These are phyloP conservation scores for Colletotrichum sp. DNA, from an alignment of 2,329 filamentous ascomycete genomes.

Conservation along the genomic window DNA sequence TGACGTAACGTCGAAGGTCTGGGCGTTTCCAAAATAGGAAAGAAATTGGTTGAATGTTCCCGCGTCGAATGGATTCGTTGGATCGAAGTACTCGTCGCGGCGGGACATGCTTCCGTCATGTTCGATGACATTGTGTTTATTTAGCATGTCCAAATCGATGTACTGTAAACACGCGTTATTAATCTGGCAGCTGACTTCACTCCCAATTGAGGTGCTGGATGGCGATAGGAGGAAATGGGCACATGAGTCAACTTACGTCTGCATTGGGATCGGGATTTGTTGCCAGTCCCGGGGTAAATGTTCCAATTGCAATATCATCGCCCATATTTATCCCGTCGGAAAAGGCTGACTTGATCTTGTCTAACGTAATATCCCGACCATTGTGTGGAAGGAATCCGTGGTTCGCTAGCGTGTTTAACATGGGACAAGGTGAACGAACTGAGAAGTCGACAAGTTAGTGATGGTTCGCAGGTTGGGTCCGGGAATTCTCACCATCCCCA, in stretches of 20 bases:
- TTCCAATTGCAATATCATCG: constrained; percentile 36
- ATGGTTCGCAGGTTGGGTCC: not conserved
- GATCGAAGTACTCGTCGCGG: constrained; percentile 54
- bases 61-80: constrained; percentile 57
- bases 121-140: constrained; percentile 51
- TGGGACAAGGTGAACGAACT: constrained; percentile 53
- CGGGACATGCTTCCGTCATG: constrained; percentile 55
- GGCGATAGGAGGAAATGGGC: rapidly evolving
- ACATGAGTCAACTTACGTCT: constrained; percentile 14
- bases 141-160: constrained; percentile 40
- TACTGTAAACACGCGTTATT: not conserved
- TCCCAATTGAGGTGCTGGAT: not conserved
- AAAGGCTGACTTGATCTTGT: constrained; percentile 42
- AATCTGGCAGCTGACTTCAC: not conserved
- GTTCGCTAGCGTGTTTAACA: constrained; percentile 57
- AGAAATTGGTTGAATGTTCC: constrained; percentile 51
- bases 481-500: not conserved
- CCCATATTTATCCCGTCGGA: constrained; percentile 48
- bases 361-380: constrained; percentile 44
- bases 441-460: not conserved
- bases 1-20: constrained; percentile 41
- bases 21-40: constrained; percentile 46
- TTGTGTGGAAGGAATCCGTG: constrained; percentile 53
- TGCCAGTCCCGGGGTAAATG: constrained; percentile 46
- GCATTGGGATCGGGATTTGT: constrained; percentile 47